Conservation (phyloP, 371 early-diverging fungal species). For the Mucor racemosus region DNA sequence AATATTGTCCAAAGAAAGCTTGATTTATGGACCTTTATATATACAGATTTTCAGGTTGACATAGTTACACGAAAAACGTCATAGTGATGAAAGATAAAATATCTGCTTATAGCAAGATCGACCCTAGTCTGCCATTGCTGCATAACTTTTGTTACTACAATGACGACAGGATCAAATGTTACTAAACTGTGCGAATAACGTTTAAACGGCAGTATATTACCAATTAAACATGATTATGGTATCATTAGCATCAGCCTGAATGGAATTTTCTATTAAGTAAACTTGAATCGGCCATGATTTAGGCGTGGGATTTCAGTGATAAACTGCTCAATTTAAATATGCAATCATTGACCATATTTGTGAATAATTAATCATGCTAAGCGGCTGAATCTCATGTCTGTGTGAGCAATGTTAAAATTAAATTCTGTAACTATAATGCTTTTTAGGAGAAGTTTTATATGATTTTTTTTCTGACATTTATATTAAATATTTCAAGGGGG, state of each 20-base stretch:
- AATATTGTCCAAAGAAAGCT: neutral
- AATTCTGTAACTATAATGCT: neutral
- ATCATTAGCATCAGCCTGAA: neutral
- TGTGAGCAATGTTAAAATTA: slow-evolving; percentile 1
- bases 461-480: neutral
- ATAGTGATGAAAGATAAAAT: neutral
- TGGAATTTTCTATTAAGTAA: no score
- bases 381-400: neutral
- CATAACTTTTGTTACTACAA: neutral
- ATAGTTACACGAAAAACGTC: neutral
- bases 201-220: neutral
- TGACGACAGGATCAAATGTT: neutral
- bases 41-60: neutral
- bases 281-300: neutral
- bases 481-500: slow-evolving; percentile 1
- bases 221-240: neutral
- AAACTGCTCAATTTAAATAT: neutral
- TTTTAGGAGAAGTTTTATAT: no score
- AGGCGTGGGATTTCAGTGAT: neutral
- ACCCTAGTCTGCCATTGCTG: neutral
- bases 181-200: neutral
- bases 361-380: neutral
- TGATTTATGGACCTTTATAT: neutral
- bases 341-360: neutral
- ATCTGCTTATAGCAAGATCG: neutral